phyloP scores from a whole-genome alignment of 345 rosid genomes.

The Hibiscus syriacus region DNA sequence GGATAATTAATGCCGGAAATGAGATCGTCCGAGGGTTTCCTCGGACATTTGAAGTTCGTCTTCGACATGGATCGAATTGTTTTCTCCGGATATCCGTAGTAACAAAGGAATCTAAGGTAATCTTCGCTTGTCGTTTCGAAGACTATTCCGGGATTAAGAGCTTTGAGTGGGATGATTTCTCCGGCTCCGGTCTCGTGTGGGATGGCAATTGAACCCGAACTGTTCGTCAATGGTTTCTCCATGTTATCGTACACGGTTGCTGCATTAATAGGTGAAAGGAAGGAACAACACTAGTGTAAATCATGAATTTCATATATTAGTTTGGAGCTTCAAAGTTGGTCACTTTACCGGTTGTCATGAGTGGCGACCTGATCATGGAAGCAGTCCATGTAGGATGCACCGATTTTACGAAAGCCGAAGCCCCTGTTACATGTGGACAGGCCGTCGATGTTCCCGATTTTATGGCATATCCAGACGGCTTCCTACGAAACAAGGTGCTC shows the following conservation, averaged over 20 bases:
- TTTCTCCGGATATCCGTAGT: slow-evolving; percentile 43
- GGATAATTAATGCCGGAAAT: slow-evolving; percentile 65
- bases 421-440: slow-evolving; percentile 80
- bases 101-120: slow-evolving; percentile 55
- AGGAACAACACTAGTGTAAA: not conserved
- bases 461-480: slow-evolving; percentile 31
- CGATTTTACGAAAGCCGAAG: slow-evolving; percentile 55
- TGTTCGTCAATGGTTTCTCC: slow-evolving; percentile 39
- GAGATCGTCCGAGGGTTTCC: slow-evolving; percentile 19
- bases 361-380: slow-evolving; percentile 72
- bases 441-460: slow-evolving; percentile 90
- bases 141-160: slow-evolving; percentile 69
- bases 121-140: slow-evolving; percentile 47
- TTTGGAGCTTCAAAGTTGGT: not conserved
- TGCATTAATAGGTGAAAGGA: slow-evolving; percentile 19
- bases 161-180: slow-evolving; percentile 48
- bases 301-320: not conserved
- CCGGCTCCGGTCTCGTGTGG: slow-evolving; percentile 72
- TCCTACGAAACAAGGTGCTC: slow-evolving; percentile 22
- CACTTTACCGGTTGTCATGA: slow-evolving; percentile 60
- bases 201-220: slow-evolving; percentile 33
- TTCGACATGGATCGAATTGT: slow-evolving; percentile 37
- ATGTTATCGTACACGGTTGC: slow-evolving; percentile 43
- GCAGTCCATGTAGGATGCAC: slow-evolving; percentile 45
- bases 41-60: slow-evolving; percentile 44